phyloP scores from a whole-genome alignment of 2,329 filamentous ascomycete genomes.

The Simplicillium sp. region DNA sequence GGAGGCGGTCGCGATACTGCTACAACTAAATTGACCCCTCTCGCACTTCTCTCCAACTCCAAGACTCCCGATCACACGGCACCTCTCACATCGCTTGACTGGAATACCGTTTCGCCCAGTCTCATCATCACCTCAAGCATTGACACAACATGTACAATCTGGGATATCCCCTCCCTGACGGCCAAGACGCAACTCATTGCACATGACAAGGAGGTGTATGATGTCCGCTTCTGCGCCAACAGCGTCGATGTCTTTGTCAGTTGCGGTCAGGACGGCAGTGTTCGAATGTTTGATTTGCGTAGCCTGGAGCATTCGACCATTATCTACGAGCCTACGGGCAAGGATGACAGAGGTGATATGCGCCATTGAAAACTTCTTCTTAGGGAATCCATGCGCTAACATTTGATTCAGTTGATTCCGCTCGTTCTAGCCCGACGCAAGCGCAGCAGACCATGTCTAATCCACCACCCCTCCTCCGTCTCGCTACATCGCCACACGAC shows the following conservation, averaged over 20 bases:
- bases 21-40: conserved; percentile 74
- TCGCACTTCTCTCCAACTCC: conserved; percentile 90
- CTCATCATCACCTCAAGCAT: conserved; percentile 98
- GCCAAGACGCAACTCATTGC: conserved; percentile 98
- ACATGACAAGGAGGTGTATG: conserved; percentile 98
- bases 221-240: conserved; percentile 95
- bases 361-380: neutral
- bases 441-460: conserved; percentile 69
- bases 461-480: conserved; percentile 66
- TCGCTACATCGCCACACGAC: conserved; percentile 90
- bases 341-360: conserved; percentile 59
- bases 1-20: conserved; percentile 42
- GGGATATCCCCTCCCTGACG: conserved; percentile 96
- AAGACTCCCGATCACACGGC: conserved; percentile 98
- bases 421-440: conserved; percentile 63
- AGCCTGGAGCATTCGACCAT: conserved; percentile 97
- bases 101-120: conserved; percentile 95
- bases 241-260: conserved; percentile 98
- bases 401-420: conserved; percentile 29
- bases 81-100: conserved; percentile 90
- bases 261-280: conserved; percentile 93
- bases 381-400: no score
- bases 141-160: conserved; percentile 97
- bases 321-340: conserved; percentile 94
- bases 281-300: conserved; percentile 95